Base-by-base conservation (phyloP, 106 monocot genomes). In the Dioscorea alata region DNA sequence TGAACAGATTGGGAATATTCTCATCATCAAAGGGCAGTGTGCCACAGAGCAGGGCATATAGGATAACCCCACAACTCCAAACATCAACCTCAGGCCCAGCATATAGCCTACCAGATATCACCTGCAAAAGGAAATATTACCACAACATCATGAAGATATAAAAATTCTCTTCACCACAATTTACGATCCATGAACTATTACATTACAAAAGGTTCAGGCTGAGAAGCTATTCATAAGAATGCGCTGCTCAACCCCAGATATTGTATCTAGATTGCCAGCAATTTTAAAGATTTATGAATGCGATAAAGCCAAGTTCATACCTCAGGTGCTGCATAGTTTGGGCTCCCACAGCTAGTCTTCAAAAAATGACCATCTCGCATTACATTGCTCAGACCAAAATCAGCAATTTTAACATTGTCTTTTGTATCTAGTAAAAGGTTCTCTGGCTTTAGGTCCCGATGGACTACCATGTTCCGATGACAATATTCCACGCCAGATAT, bases 401-500 rank as follows among this genome's bases (percentile, higher is more conserved):
- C 82, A 22, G 82, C 82, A 33, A 82, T 82, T 69, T 82, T 82
- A 33, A 82, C 73, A 73, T 77, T 82, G 59, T 65, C 69, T 69
- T 77, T 82, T 22, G 82, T 77, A 68, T 77, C 82, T 33, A 82
- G 58, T 49, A 82, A 69, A 32, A 82, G 52, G 54, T 82, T 82
- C 63, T 82, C 82, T 60, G 82, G 82, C 69, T 82, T 82, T 18
- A 82, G 73, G 57, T 82, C 82, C 9, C 81, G 75, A 53, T 81
- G 81, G 13, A 72, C 81, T 0, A 81, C 75, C 81, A 81, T 81
- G 66, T 81, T 81, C 34, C 81, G 71, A 22, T 81, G 81, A 71
- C 81, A 81, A 48, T 81, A 81, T 50, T 81, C 75, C 23, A 81
- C 81, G 7, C 81, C 81, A 63, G 81, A 81, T 76, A 81, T 81